These are phyloP conservation scores for Multifurca ochricompacta DNA, from an alignment of 768 basidiomycete species.

Conservation along the genomic window DNA sequence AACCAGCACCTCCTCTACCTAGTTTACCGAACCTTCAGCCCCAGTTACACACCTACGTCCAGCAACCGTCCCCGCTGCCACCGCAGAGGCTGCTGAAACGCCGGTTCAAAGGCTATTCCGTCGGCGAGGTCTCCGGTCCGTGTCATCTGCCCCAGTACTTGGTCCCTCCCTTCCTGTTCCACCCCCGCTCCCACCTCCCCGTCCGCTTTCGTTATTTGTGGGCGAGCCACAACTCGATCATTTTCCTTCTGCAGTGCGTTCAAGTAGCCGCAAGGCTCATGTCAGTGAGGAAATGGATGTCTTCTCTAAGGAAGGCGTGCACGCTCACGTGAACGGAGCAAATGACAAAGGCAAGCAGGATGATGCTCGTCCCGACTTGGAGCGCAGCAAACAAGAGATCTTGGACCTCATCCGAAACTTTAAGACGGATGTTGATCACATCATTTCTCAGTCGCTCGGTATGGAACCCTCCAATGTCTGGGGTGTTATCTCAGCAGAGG, in stretches of 20 bases:
- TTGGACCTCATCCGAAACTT: conserved; percentile 41
- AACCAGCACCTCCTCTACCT: conserved; percentile 22
- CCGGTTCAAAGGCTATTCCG: conserved; percentile 12
- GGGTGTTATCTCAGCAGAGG: not conserved
- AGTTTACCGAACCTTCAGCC: not conserved
- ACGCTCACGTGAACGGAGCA: not conserved
- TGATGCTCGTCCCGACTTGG: conserved; percentile 36
- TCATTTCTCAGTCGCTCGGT: conserved; percentile 35
- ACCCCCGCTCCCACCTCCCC: conserved; percentile 22
- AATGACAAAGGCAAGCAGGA: conserved; percentile 1
- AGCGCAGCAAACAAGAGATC: conserved; percentile 44
- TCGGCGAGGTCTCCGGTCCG: conserved; percentile 14
- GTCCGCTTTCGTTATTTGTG: conserved; percentile 11
- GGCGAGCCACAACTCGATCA: not conserved
- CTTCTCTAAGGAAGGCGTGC: not conserved
- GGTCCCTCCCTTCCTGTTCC: conserved; percentile 15
- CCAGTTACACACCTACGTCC: not conserved
- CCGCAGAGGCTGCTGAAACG: not conserved
- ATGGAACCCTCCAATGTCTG: conserved; percentile 19
- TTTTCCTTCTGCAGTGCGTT: not conserved
- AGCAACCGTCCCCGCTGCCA: not conserved
- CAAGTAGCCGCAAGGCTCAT: not conserved
- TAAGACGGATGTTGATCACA: conserved; percentile 43
- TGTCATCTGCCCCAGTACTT: conserved; percentile 11
- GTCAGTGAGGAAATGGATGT: conserved; percentile 8